Conservation (phyloP, 148 eudicot species). For the Fagopyrum tataricum region DNA sequence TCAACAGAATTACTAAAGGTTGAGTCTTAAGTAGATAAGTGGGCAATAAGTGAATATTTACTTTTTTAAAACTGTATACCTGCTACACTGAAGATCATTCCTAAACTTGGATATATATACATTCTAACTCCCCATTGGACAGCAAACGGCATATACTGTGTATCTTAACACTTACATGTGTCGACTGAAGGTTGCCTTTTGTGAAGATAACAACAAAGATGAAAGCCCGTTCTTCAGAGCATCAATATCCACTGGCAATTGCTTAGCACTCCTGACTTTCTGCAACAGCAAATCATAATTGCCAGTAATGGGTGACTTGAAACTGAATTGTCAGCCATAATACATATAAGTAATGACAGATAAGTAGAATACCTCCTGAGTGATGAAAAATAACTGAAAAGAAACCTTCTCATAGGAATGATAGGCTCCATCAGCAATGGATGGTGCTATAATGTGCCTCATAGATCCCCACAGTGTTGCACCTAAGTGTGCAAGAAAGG, state of each 20-base stretch:
- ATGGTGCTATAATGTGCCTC: conserved; percentile 90
- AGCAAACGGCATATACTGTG: not conserved
- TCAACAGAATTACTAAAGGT: not conserved
- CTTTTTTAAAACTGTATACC: not conserved
- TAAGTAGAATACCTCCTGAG: conserved; percentile 57
- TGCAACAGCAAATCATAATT: conserved; percentile 26
- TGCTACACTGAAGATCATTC: not conserved
- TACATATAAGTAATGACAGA: not conserved
- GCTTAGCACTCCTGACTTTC: conserved; percentile 54
- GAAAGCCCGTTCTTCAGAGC: conserved; percentile 76
- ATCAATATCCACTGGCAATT: conserved; percentile 73
- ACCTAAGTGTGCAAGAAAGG: conserved; percentile 87
- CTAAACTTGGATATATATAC: not conserved
- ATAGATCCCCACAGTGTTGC: conserved; percentile 93
- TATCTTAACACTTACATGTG: conserved; percentile 52
- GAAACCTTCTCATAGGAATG: conserved; percentile 92
- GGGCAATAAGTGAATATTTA: not conserved
- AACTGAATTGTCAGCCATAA: conserved; percentile 1
- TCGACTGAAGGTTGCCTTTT: conserved; percentile 63
- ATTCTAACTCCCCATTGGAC: not conserved
- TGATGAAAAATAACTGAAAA: conserved; percentile 79
- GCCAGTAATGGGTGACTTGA: not conserved
- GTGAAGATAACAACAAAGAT: conserved; percentile 78
- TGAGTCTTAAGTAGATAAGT: not conserved
- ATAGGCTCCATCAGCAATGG: conserved; percentile 83